phyloP scores from a whole-genome alignment of 78 protist species.

The Dictyostelium brefeldianum region DNA sequence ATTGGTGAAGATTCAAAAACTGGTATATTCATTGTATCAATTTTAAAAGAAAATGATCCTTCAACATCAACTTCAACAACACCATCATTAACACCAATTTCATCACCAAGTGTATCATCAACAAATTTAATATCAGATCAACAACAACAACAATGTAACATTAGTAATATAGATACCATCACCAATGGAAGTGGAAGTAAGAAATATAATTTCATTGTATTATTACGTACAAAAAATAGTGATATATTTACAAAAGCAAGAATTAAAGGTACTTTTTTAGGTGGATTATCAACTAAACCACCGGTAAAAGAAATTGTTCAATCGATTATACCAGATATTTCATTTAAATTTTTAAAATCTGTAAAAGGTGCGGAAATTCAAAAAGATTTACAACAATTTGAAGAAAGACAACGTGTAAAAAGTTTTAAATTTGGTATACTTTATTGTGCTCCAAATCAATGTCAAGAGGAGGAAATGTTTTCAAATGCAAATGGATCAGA shows the following conservation, averaged over 20 bases:
- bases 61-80: not conserved
- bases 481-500: slow-evolving; percentile 55
- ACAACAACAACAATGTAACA: not conserved
- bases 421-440: slow-evolving; percentile 83
- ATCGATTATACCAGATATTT: slow-evolving; percentile 1
- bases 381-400: slow-evolving; percentile 62
- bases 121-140: not conserved
- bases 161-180: too few relatives aligned
- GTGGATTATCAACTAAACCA: slow-evolving; percentile 13
- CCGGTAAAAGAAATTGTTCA: slow-evolving; percentile 56
- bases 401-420: slow-evolving; percentile 65
- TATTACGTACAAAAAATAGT: slow-evolving; percentile 39
- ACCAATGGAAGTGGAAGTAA: not conserved
- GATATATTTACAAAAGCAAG: slow-evolving; percentile 21
- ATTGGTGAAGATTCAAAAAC: slow-evolving; percentile 59
- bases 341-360: slow-evolving; percentile 16
- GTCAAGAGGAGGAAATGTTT: slow-evolving; percentile 79
- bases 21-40: slow-evolving; percentile 55
- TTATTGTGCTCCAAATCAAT: slow-evolving; percentile 72
- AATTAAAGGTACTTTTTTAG: slow-evolving; percentile 17
- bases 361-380: slow-evolving; percentile 33
- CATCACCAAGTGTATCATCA: not conserved
- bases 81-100: not conserved
- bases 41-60: slow-evolving; percentile 13
- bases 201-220: slow-evolving; percentile 21